These are phyloP conservation scores for Psilocybe subaeruginosa DNA, from an alignment of 768 basidiomycete species.

Conservation along the genomic window DNA sequence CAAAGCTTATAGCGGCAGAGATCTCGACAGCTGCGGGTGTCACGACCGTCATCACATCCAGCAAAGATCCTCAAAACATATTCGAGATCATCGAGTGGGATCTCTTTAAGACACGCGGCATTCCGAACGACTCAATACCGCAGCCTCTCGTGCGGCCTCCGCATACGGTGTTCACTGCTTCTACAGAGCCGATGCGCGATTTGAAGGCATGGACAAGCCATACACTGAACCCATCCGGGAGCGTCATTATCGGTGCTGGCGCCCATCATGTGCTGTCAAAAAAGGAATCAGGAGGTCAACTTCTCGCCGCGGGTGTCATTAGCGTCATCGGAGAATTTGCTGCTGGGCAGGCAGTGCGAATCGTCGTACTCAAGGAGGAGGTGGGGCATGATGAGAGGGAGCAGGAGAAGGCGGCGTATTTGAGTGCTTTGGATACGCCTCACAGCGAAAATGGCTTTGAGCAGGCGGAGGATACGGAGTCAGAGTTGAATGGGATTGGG, in stretches of 20 bases:
- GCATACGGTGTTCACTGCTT: slow-evolving; percentile 88
- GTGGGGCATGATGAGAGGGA: slow-evolving; percentile 25
- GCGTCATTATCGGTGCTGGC: slow-evolving; percentile 86
- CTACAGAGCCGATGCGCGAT: slow-evolving; percentile 72
- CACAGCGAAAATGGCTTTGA: slow-evolving; percentile 54
- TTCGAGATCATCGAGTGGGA: slow-evolving; percentile 84
- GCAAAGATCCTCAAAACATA: slow-evolving; percentile 75
- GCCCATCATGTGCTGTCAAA: slow-evolving; percentile 86
- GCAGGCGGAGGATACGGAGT: slow-evolving; percentile 13
- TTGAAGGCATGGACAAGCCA: slow-evolving; percentile 98
- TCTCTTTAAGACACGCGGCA: slow-evolving; percentile 38
- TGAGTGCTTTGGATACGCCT: slow-evolving; percentile 46
- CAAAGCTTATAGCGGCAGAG: slow-evolving; percentile 97
- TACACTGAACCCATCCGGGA: slow-evolving; percentile 87
- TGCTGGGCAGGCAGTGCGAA: slow-evolving; percentile 90
- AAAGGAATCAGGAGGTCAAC: slow-evolving; percentile 85
- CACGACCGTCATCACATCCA: slow-evolving; percentile 87
- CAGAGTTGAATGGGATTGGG: slow-evolving; percentile 4
- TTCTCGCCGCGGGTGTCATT: slow-evolving; percentile 91
- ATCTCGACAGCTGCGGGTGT: slow-evolving; percentile 96
- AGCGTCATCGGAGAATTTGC: slow-evolving; percentile 90
- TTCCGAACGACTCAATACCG: slow-evolving; percentile 15
- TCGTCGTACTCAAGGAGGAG: slow-evolving; percentile 53
- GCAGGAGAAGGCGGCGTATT: slow-evolving; percentile 35
- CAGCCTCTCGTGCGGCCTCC: slow-evolving; percentile 51